phyloP scores from a whole-genome alignment of 352 stramenopile species.

The Phytophthora parvispora region DNA sequence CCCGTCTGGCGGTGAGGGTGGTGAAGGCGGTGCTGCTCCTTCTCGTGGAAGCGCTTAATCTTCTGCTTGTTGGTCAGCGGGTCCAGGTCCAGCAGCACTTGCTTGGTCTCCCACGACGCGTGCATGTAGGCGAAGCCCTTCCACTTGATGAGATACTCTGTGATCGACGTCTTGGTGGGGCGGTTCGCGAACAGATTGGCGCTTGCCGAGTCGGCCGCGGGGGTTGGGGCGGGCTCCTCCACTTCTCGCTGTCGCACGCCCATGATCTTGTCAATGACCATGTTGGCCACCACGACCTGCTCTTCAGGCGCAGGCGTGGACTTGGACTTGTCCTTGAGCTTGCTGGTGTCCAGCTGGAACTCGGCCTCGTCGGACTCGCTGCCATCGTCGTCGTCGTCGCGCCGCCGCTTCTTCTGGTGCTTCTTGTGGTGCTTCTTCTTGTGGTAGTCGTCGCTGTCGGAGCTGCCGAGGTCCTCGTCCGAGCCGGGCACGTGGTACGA shows the following conservation, averaged over 20 bases:
- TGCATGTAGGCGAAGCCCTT: constrained; percentile 93
- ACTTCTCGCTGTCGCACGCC: constrained; percentile 65
- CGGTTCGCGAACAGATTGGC: constrained; percentile 52
- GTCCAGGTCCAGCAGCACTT: constrained; percentile 84
- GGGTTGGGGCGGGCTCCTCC: constrained; percentile 28
- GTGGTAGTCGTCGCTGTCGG: constrained; percentile 49
- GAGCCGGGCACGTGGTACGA: constrained; percentile 87
- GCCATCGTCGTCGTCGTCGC: constrained; percentile 35
- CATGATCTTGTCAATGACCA: constrained; percentile 94
- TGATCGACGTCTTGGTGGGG: constrained; percentile 45
- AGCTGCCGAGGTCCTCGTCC: constrained; percentile 76
- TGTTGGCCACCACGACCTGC: constrained; percentile 32
- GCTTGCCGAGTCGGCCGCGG: constrained; percentile 33
- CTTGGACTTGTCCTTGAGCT: constrained; percentile 40
- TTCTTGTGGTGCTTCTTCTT: constrained; percentile 44
- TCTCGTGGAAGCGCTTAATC: constrained; percentile 91
- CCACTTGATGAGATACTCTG: constrained; percentile 94
- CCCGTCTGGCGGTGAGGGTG: constrained; percentile 57
- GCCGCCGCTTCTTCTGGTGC: constrained; percentile 33
- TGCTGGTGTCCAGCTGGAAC: constrained; percentile 38
- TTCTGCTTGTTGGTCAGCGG: constrained; percentile 88
- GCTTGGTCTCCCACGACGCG: constrained; percentile 84
- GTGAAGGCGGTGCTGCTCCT: constrained; percentile 61
- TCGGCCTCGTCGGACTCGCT: constrained; percentile 64
- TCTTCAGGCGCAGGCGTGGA: constrained; percentile 7